Percentiles rank a stretch among this genome's conserved stretches.
These are phyloP conservation scores for Epichloe baconii DNA, from an alignment of 2,329 filamentous ascomycete species.

Conservation along the genomic window DNA sequence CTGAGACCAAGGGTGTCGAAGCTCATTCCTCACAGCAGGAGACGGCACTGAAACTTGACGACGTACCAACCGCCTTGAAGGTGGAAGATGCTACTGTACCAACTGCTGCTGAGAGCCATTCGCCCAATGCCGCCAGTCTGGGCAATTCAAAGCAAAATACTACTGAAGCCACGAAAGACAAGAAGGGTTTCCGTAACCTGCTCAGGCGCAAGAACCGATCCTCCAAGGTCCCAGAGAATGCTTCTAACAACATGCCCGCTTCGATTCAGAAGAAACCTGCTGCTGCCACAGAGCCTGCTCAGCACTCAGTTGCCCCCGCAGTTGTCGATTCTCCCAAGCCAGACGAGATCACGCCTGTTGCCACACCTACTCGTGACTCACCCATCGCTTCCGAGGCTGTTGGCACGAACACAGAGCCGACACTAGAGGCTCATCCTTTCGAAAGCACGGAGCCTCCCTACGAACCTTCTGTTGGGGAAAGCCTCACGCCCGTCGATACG, in stretches of 20 bases:
- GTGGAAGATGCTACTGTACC: conserved; percentile 1
- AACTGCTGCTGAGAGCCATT: background rate
- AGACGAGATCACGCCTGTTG: background rate
- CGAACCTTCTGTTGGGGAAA: conserved; percentile 16
- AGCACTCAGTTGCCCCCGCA: background rate
- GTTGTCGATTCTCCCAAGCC: background rate
- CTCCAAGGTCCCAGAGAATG: conserved; percentile 43
- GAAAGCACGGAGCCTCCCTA: conserved; percentile 10
- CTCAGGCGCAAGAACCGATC: conserved; percentile 50
- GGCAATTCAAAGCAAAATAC: conserved; percentile 39
- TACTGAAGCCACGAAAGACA: conserved; percentile 26
- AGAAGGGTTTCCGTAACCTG: conserved; percentile 46
- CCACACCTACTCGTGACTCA: background rate
- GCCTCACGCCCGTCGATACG: conserved; percentile 46
- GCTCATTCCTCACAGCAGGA: background rate
- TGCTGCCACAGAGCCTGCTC: conserved; percentile 10
- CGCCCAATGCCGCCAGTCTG: background rate
- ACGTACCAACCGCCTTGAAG: conserved; percentile 13
- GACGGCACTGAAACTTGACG: background rate
- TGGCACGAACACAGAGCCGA: background rate
- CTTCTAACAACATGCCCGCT: conserved; percentile 35
- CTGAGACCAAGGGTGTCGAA: background rate
- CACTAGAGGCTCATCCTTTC: background rate
- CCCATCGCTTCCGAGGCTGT: background rate
- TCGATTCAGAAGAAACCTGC: conserved; percentile 32